Conservation (phyloP, 2,329 filamentous ascomycete genomes). For the Stachybotrys echinatus region DNA sequence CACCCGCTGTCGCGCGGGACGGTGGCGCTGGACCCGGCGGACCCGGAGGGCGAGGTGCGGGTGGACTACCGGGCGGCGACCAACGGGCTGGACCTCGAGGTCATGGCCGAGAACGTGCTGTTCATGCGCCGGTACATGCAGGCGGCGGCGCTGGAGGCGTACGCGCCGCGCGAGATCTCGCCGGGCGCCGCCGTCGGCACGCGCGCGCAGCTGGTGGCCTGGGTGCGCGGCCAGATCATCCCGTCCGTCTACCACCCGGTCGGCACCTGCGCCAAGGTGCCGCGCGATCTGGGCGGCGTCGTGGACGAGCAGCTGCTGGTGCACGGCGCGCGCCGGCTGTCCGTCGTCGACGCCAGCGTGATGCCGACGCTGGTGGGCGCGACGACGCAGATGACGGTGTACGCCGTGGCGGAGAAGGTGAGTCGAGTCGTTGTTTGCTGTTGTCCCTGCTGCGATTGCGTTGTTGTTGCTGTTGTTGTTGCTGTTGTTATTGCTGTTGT, state of each 20-base stretch:
- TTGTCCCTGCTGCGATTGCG: no score
- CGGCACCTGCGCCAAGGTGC: constrained; percentile 21
- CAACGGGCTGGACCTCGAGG: constrained; percentile 17
- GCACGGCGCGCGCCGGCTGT: constrained; percentile 18
- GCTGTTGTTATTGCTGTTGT: no score
- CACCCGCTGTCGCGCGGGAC: constrained; percentile 16
- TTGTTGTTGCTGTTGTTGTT: no score
- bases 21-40: constrained; percentile 12
- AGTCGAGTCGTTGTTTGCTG: constrained; percentile 1
- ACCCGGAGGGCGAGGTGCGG: constrained; percentile 14
- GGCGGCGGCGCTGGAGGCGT: constrained; percentile 11
- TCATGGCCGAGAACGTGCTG: constrained; percentile 16
- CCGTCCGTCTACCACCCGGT: constrained; percentile 20
- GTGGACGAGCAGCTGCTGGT: constrained; percentile 20
- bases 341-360: constrained; percentile 13
- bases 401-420: constrained; percentile 10
- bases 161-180: constrained; percentile 11
- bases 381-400: constrained; percentile 10
- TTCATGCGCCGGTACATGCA: constrained; percentile 18
- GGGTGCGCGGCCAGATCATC: constrained; percentile 13
- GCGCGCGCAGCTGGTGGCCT: constrained; percentile 13
- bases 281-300: constrained; percentile 19
- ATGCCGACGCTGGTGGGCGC: constrained; percentile 13
- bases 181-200: constrained; percentile 13
- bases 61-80: constrained; percentile 19